Evolutionary conservation across 192 early-diverging fungal species (phyloP).

Genomic region (Backusella tuberculispora): DNA sequence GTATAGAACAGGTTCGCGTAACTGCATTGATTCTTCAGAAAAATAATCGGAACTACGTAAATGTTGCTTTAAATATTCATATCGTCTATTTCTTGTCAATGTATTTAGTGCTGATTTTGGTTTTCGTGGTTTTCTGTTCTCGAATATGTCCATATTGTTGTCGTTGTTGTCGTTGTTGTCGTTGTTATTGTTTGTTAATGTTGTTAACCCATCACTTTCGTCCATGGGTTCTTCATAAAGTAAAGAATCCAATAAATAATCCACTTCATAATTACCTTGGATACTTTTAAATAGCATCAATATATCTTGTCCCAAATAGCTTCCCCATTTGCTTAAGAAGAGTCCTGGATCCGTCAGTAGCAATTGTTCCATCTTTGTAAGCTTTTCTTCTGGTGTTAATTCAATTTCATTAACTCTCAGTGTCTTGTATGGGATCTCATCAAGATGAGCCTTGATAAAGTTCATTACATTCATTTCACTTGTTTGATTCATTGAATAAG

Average conservation of each 20-base stretch:
- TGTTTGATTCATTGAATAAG: slow-evolving; percentile 16
- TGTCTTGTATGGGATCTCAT: slow-evolving; percentile 42
- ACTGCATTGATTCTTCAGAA: slow-evolving; percentile 41
- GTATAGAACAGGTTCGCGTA: slow-evolving; percentile 47
- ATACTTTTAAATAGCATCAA: slow-evolving; percentile 36
- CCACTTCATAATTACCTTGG: slow-evolving; percentile 45
- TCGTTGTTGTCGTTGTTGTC: neutral
- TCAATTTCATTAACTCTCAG: slow-evolving; percentile 38
- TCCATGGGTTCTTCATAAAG: slow-evolving; percentile 12
- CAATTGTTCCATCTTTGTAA: slow-evolving; percentile 30
- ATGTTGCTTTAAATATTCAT: slow-evolving; percentile 34
- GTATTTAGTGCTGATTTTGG: slow-evolving; percentile 22
- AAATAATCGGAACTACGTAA: slow-evolving; percentile 45
- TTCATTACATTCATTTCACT: slow-evolving; percentile 14
- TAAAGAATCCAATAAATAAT: slow-evolving; percentile 37
- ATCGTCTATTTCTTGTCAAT: slow-evolving; percentile 44
- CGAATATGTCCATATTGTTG: neutral
- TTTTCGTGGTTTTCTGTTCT: neutral
- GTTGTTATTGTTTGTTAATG: no score
- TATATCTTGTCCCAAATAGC: slow-evolving; percentile 29
- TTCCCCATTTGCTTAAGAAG: slow-evolving; percentile 49
- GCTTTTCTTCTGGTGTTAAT: slow-evolving; percentile 30
- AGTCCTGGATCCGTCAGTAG: slow-evolving; percentile 41
- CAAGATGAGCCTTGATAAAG: slow-evolving; percentile 33
- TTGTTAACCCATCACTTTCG: neutral